A percentile compares a stretch with the other conserved stretches of the same genome.
Conservation (phyloP, 2,329 filamentous ascomycete genomes). For the Cladosporium sp. region DNA sequence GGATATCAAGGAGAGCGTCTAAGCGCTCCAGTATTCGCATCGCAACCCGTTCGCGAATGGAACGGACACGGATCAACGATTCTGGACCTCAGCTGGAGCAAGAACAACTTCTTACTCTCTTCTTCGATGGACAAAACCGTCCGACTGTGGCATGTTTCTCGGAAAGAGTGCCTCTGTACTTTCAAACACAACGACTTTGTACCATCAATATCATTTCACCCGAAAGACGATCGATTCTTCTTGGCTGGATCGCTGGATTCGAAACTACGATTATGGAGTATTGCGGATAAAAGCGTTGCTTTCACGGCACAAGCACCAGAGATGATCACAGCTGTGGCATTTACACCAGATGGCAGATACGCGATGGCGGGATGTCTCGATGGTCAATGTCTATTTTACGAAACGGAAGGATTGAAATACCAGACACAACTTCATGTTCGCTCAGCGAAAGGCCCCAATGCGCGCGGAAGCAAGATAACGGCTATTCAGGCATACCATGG, state of each 20-base stretch:
- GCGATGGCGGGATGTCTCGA: slow-evolving; percentile 86
- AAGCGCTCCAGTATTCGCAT: slow-evolving; percentile 86
- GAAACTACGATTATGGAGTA: slow-evolving; percentile 90
- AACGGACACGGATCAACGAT: slow-evolving; percentile 82
- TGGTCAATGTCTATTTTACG: slow-evolving; percentile 85
- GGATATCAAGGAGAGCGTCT: slow-evolving; percentile 58
- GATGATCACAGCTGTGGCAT: slow-evolving; percentile 90
- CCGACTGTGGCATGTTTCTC: slow-evolving; percentile 85
- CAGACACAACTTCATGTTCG: slow-evolving; percentile 89
- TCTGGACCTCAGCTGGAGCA: slow-evolving; percentile 94
- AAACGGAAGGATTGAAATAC: slow-evolving; percentile 85
- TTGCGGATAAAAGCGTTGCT: slow-evolving; percentile 91
- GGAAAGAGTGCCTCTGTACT: slow-evolving; percentile 82
- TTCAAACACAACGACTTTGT: slow-evolving; percentile 97
- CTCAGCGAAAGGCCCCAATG: slow-evolving; percentile 87
- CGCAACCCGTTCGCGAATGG: slow-evolving; percentile 77
- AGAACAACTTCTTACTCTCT: slow-evolving; percentile 95
- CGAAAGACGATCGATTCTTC: slow-evolving; percentile 93
- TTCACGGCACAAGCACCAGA: slow-evolving; percentile 77
- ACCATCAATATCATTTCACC: slow-evolving; percentile 92
- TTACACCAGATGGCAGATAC: slow-evolving; percentile 87
- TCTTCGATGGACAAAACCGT: slow-evolving; percentile 99
- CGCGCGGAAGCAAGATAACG: slow-evolving; percentile 96
- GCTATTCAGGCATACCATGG: slow-evolving; percentile 76
- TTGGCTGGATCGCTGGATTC: slow-evolving; percentile 89